phyloP scores from a whole-genome alignment of 1,284 basidiomycete genomes.

The Cutaneotrichosporon curvatum region DNA sequence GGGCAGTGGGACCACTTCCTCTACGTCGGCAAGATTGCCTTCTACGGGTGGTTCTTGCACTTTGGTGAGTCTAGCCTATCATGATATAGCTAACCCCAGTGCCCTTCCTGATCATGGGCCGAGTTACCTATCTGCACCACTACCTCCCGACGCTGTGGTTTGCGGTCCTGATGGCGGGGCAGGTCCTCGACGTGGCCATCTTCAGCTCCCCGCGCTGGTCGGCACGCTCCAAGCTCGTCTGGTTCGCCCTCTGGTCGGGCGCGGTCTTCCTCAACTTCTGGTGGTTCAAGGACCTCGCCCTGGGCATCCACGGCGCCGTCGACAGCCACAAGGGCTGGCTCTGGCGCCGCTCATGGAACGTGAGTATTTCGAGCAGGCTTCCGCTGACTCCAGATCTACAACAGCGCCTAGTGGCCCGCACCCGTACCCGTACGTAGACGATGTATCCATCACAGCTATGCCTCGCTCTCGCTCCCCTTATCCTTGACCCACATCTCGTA shows the following conservation, averaged over 20 bases:
- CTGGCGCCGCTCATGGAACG: constrained; percentile 57
- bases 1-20: constrained; percentile 92
- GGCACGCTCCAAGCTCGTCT: constrained; percentile 59
- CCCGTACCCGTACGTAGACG: too few species aligned
- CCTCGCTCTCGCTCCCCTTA: not conserved
- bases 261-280: constrained; percentile 73
- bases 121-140: constrained; percentile 52
- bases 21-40: constrained; percentile 84
- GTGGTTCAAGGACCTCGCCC: constrained; percentile 87
- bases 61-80: constrained; percentile 55
- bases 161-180: constrained; percentile 82
- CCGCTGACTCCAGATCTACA: constrained; percentile 21
- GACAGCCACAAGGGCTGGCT: constrained; percentile 66
- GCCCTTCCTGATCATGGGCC: constrained; percentile 93
- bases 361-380: constrained; percentile 17
- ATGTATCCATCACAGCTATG: too few species aligned
- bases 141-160: constrained; percentile 89
- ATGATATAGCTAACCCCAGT: constrained; percentile 49
- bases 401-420: constrained; percentile 4
- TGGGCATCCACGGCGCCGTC: constrained; percentile 80
- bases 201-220: constrained; percentile 64
- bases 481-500: constrained; percentile 79
- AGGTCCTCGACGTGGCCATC: constrained; percentile 85
- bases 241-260: constrained; percentile 59
- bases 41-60: constrained; percentile 88